Evolutionary conservation across 306 rosid genomes (phyloP).

Genomic region (Acacia confusa): DNA sequence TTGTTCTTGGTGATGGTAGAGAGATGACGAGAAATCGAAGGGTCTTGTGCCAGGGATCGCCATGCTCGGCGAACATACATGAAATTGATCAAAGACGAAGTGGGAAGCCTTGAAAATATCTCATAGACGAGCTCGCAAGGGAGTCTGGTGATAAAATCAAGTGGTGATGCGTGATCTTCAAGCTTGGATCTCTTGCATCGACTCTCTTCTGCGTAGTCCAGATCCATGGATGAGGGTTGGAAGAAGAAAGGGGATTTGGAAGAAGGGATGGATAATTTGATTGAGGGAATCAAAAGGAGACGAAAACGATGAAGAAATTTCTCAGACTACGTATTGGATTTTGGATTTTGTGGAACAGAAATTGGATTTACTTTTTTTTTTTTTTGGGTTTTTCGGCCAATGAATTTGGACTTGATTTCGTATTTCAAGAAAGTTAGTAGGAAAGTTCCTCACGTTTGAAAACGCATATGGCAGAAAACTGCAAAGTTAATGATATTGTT

Average conservation of each 20-base stretch:
- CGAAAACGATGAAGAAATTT: background rate
- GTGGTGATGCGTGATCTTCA: background rate
- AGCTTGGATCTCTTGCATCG: too few relatives aligned
- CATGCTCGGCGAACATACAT: slow-evolving; percentile 37
- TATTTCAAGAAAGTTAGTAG: background rate
- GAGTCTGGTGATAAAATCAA: slow-evolving; percentile 28
- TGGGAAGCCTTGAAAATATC: slow-evolving; percentile 37
- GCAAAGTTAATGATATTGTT: too few relatives aligned
- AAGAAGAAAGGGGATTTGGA: background rate
- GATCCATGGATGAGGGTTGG: background rate
- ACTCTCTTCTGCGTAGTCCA: too few relatives aligned
- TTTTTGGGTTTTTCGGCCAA: background rate
- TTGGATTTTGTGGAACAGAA: background rate
- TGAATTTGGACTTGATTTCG: background rate
- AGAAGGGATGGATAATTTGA: too few relatives aligned
- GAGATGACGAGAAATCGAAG: slow-evolving; percentile 1
- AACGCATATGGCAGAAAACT: background rate
- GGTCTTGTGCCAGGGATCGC: slow-evolving; percentile 27
- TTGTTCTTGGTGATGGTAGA: background rate
- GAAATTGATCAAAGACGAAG: slow-evolving; percentile 40
- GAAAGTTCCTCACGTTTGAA: background rate
- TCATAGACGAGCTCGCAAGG: slow-evolving; percentile 25
- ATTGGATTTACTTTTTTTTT: too few relatives aligned
- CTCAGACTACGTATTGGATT: too few relatives aligned
- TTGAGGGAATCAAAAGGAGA: background rate